Evolutionary conservation across 169 alveolate genomes (phyloP), one percentile per base, ranked within the genome.

Genomic region (Amoebophrya sp.): DNA sequence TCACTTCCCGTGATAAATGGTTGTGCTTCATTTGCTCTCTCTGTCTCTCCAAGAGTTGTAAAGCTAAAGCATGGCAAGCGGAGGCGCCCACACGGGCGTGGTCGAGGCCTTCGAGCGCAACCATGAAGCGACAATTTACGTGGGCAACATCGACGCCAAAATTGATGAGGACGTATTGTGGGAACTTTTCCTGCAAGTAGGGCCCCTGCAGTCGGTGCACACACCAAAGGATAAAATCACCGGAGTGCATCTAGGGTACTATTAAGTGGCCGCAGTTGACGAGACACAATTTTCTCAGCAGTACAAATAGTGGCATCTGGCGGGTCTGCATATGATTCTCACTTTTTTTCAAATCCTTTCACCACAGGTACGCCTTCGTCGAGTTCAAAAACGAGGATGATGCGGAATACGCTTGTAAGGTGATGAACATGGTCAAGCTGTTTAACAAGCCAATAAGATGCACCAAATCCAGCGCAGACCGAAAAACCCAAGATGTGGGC

Each of bases 101-200:
- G 95, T 95, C 83, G 97, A 95, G 53, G 93, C 96, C 77, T 97
- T 94, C 91, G 98, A 97, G 92, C 94, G 98, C 89, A 97, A 97
- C 92, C 98, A 97, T 91, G 98, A 97, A 92, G 98, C 98, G 77
- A 97, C 98, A 54, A 92, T 97, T 47, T 97, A 97, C 94, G 95
- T 96, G 89, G 98, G 99, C 54, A 98, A 97, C 93, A 91, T 99
- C 55, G 99, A 98, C 93, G 94, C 97, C 55, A 98, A 97, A 93
- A 99, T 98, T 40, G 99, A 98, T 92, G 99, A 98, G 94, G 99
- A 98, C 92, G 96, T 98, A 7, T 94, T 99, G 35, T 98, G 99
- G 98, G 99, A 99, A 94, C 96, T 99, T 77, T 99, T 98, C 94
- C 95, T 98, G 89, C 99, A 99, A 94, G 97, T 98, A 90, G 99